Base-by-base conservation (phyloP, 1,284 basidiomycete species). In the Thelephora terrestris region DNA sequence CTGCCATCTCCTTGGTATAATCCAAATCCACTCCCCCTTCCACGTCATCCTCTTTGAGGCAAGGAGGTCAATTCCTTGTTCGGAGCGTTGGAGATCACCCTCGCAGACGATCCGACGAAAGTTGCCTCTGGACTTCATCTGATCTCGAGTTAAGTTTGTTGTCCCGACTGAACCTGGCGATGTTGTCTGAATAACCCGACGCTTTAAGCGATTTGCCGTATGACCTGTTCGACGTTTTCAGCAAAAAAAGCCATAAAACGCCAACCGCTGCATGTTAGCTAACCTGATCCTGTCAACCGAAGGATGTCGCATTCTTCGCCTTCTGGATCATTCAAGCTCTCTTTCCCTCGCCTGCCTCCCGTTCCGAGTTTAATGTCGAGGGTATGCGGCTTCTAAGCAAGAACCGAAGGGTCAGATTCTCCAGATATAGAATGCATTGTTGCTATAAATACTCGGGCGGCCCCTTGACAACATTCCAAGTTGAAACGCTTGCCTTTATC, bases 351-450 rank as follows among this genome's bases (percentile, higher is more conserved):
- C 74, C 67, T 2, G 91, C 84, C 20, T 67, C 67, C 73, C 0
- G 86, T 92, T 1, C 94, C 94, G 18, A 98, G 82, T 65, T 97
- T 98, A 63, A 92, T 73, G 62, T 98, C 95, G 20, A 96, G 71
- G 47, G 95, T 80, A 58, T 87, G 91, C 2, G 94, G 92, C 61
- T 81, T 83, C 21, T 65, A 57, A 68, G n/a, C n/a, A n/a, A n/a
- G n/a, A 92, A 97, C 0, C 73, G 61, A 55, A 81, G 66, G 1
- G 85, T 70, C 5, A 95, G 69, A 62, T 98, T 97, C 66, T 94
- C 85, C 4, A 98, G n/a, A n/a, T n/a, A n/a, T n/a, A n/a, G n/a
- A n/a, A n/a, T n/a, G n/a, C n/a, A n/a, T n/a, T n/a, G n/a, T n/a
- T n/a, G n/a, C n/a, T n/a, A n/a, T n/a, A n/a, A n/a, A n/a, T n/a